Evolutionary conservation across 345 rosid genomes (phyloP).

Genomic region (Boechera stricta): DNA sequence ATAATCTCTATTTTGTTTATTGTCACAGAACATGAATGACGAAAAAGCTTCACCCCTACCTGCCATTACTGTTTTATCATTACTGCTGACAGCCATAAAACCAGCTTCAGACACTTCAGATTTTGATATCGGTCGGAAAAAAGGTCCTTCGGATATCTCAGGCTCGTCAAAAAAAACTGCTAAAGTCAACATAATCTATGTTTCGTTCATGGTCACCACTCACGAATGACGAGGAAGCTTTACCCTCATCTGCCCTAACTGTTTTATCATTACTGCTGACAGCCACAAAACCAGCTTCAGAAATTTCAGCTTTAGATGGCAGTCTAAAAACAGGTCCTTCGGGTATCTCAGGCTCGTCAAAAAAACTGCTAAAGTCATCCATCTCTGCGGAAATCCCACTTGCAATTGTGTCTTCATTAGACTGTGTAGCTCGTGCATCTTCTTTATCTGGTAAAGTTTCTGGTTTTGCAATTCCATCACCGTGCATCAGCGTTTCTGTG

Average conservation of each 20-base stretch:
- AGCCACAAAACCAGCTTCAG: background rate
- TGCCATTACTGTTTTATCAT: background rate
- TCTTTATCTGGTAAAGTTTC: slow-evolving; percentile 48
- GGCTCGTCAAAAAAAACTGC: slow-evolving; percentile 89
- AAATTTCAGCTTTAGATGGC: background rate
- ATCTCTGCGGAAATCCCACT: slow-evolving; percentile 44
- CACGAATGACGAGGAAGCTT: slow-evolving; percentile 52
- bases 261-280: slow-evolving; percentile 27
- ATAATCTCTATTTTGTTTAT: background rate
- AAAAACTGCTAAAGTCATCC: slow-evolving; percentile 1
- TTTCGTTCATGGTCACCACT: slow-evolving; percentile 54
- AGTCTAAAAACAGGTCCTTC: background rate
- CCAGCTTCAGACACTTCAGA: slow-evolving; percentile 54
- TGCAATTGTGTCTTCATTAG: slow-evolving; percentile 39
- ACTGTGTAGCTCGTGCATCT: slow-evolving; percentile 44
- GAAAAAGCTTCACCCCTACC: slow-evolving; percentile 55
- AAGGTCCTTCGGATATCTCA: slow-evolving; percentile 57
- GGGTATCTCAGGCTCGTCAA: background rate
- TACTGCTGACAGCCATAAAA: slow-evolving; percentile 44
- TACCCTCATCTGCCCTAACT: slow-evolving; percentile 47
- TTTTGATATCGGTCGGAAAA: slow-evolving; percentile 56
- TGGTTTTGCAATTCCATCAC: slow-evolving; percentile 37
- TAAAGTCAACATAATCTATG: slow-evolving; percentile 71
- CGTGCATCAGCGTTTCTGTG: slow-evolving; percentile 32
- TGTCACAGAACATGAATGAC: slow-evolving; percentile 16